Percentiles rank a stretch among this genome's conserved stretches.
These are phyloP conservation scores for Globisporangium mamillatum DNA, from an alignment of 352 stramenopile genomes.

Conservation along the genomic window DNA sequence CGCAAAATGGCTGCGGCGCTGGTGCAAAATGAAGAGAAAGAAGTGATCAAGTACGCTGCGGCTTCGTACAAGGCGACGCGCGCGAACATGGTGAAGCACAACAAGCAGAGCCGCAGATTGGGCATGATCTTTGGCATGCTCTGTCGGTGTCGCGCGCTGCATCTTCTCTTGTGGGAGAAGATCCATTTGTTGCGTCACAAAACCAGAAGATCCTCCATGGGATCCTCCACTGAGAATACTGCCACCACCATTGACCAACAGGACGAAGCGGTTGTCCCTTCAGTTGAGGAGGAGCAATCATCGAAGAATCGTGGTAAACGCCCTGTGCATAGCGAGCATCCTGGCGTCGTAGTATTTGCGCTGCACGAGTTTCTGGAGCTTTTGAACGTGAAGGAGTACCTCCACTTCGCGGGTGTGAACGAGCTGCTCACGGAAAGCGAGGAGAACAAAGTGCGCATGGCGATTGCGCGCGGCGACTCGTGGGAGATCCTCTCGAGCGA, in stretches of 20 bases:
- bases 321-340: background rate
- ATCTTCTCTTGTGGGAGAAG: constrained; percentile 64
- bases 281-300: background rate
- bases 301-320: background rate
- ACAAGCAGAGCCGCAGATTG: constrained; percentile 70
- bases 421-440: constrained; percentile 63
- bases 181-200: constrained; percentile 25
- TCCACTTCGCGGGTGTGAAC: constrained; percentile 66
- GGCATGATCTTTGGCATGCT: constrained; percentile 75
- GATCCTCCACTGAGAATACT: background rate
- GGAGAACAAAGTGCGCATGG: constrained; percentile 49
- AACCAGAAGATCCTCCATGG: background rate
- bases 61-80: constrained; percentile 66
- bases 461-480: constrained; percentile 36
- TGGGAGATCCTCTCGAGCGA: constrained; percentile 47
- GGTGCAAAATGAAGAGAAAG: constrained; percentile 32
- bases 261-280: background rate
- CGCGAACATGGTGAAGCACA: constrained; percentile 47
- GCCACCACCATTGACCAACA: background rate
- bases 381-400: constrained; percentile 63
- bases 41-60: constrained; percentile 64
- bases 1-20: constrained; percentile 17
- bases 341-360: constrained; percentile 41
- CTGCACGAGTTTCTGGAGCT: constrained; percentile 71
- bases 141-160: constrained; percentile 62